A percentile compares a stretch with the other conserved stretches of the same genome.
Evolutionary conservation across 257 asterid species (phyloP).

Genomic region (Penstemon eatonii): DNA sequence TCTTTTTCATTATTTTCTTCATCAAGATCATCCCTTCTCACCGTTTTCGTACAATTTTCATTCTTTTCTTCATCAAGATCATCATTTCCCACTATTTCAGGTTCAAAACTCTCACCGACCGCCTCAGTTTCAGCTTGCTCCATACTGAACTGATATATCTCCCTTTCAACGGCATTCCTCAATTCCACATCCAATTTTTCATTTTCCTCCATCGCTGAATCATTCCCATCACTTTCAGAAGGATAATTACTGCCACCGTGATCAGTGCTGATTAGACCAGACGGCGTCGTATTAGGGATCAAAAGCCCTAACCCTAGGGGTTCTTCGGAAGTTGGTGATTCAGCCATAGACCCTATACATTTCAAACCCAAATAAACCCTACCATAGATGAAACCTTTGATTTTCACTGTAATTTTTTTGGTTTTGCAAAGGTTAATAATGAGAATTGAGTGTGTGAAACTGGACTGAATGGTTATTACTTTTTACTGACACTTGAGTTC

Average conservation of each 20-base stretch:
- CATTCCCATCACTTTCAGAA: constrained; percentile 25
- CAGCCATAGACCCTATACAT: constrained; percentile 48
- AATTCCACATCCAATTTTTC: constrained; percentile 40
- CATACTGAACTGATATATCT: constrained; percentile 37
- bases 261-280: constrained; percentile 29
- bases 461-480: not conserved
- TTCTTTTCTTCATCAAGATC: too few relatives aligned
- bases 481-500: too few relatives aligned
- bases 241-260: constrained; percentile 22
- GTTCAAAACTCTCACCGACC: not conserved
- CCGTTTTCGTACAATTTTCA: too few relatives aligned
- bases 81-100: not conserved
- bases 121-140: constrained; percentile 44
- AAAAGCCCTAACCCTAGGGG: constrained; percentile 39
- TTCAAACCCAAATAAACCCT: constrained; percentile 25
- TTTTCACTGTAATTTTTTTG: not conserved
- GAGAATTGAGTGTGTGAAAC: not conserved
- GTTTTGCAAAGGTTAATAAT: too few relatives aligned
- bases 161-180: constrained; percentile 39
- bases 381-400: not conserved
- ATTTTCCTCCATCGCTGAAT: constrained; percentile 11
- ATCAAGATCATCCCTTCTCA: not conserved
- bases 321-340: constrained; percentile 38
- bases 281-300: constrained; percentile 18
- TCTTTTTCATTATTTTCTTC: not conserved